phyloP scores from a whole-genome alignment of 2,329 filamentous ascomycete genomes.

The Alternaria rosae region DNA sequence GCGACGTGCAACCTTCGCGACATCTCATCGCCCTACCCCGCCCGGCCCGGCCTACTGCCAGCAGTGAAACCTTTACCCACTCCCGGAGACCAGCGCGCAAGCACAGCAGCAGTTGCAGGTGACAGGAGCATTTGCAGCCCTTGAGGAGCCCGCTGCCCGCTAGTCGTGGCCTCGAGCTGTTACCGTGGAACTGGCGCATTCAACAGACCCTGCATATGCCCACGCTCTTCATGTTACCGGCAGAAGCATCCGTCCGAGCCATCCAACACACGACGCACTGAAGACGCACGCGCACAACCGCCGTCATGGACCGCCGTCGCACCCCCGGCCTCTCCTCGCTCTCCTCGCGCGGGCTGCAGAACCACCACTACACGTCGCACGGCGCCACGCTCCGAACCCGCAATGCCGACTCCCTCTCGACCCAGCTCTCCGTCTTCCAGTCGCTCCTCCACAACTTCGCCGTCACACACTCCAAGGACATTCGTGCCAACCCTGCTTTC shows the following conservation, averaged over 20 bases:
- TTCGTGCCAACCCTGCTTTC: conserved; percentile 93
- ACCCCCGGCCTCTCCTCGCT: conserved; percentile 85
- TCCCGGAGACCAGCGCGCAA: neutral
- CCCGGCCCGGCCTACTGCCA: neutral
- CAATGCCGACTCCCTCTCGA: conserved; percentile 85
- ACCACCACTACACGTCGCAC: conserved; percentile 88
- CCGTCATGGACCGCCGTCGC: conserved; percentile 65
- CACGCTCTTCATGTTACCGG: neutral
- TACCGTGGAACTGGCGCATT: neutral
- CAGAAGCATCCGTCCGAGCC: neutral
- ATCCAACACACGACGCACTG: neutral
- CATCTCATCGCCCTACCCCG: neutral
- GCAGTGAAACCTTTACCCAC: neutral
- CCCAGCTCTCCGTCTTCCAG: conserved; percentile 95
- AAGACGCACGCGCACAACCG: neutral
- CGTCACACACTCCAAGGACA: conserved; percentile 91
- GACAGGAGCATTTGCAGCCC: neutral
- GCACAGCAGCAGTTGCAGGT: neutral
- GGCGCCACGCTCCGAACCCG: conserved; percentile 84
- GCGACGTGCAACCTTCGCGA: conserved; percentile 2
- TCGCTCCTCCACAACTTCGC: conserved; percentile 95
- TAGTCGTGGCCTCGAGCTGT: neutral
- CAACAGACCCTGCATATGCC: conserved; percentile 1
- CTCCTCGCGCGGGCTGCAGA: conserved; percentile 69
- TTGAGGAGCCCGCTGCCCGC: neutral